A percentile compares a stretch with the other conserved stretches of the same genome.
Conservation (phyloP, 1,139 yeast genomes). For the Diutina rugosa region DNA sequence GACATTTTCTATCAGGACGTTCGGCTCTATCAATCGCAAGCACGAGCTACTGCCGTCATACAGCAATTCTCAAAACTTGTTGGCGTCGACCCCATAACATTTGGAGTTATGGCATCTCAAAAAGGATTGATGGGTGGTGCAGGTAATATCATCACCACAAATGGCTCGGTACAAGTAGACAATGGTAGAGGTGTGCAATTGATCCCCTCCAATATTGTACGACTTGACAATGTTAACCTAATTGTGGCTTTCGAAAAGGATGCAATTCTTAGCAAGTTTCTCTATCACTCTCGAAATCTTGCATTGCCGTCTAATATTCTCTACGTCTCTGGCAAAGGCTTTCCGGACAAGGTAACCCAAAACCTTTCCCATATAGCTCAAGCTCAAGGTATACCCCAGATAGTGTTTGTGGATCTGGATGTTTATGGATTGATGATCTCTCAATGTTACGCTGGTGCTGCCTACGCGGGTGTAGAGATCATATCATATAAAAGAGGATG, state of each 20-base stretch:
- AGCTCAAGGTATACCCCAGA: neutral
- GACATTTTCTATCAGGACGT: neutral
- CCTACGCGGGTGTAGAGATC: neutral
- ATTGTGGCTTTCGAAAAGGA: constrained; percentile 7
- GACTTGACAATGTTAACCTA: neutral
- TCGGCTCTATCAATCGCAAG: neutral
- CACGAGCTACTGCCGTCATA: neutral
- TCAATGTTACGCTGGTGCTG: neutral
- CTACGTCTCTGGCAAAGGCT: constrained; percentile 7
- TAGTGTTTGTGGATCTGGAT: neutral
- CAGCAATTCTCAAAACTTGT: neutral
- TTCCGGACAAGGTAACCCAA: constrained; percentile 6
- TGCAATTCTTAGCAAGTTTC: constrained; percentile 7
- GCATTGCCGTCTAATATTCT: neutral
- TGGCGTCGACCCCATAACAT: constrained; percentile 5
- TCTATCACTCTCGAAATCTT: neutral
- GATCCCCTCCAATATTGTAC: neutral
- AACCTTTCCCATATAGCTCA: neutral
- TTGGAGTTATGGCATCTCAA: constrained; percentile 5
- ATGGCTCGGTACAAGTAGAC: neutral
- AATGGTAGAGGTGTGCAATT: neutral
- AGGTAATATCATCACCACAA: neutral
- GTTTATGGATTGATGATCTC: neutral
- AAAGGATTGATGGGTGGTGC: constrained; percentile 3
- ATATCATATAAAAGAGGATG: neutral